Conservation (phyloP, 2,329 filamentous ascomycete genomes). For the Grosmannia serpens region DNA sequence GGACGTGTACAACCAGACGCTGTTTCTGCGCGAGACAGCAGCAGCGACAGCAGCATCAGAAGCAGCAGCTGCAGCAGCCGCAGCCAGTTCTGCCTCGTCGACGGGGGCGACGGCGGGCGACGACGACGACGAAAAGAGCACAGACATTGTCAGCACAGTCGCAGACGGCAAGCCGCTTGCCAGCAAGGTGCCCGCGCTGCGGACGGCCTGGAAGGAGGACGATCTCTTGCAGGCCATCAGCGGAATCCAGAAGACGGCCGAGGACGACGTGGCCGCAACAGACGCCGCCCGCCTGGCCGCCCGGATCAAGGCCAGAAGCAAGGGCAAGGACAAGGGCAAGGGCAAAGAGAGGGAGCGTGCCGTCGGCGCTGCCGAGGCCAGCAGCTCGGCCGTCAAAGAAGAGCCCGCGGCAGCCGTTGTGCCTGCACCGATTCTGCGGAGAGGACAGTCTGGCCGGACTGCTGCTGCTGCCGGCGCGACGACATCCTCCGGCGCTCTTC, state of each 20-base stretch:
- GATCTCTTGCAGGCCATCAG: slow-evolving; percentile 35
- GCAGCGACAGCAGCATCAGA: slow-evolving; percentile 3
- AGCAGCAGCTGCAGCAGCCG: slow-evolving; percentile 11
- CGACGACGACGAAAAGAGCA: slow-evolving; percentile 16
- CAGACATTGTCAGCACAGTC: slow-evolving; percentile 11
- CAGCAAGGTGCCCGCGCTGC: slow-evolving; percentile 26
- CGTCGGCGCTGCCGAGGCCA: too few species aligned
- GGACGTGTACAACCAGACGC: slow-evolving; percentile 60
- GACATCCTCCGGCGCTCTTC: neutral
- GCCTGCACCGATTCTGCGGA: neutral
- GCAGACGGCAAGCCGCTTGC: slow-evolving; percentile 16
- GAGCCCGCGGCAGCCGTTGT: neutral
- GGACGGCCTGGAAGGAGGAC: slow-evolving; percentile 30
- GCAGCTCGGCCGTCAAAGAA: neutral
- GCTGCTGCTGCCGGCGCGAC: slow-evolving; percentile 14
- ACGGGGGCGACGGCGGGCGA: slow-evolving; percentile 7
- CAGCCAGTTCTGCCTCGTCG: slow-evolving; percentile 5
- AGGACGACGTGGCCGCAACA: neutral
- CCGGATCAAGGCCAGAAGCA: neutral
- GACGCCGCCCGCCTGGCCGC: neutral
- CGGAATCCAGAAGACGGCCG: slow-evolving; percentile 20
- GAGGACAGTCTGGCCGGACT: neutral
- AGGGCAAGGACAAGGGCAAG: neutral
- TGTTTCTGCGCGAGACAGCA: slow-evolving; percentile 38
- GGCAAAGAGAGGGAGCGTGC: neutral